phyloP scores from a whole-genome alignment of 78 protist genomes.

The Planoprotostelium fungivorum region DNA sequence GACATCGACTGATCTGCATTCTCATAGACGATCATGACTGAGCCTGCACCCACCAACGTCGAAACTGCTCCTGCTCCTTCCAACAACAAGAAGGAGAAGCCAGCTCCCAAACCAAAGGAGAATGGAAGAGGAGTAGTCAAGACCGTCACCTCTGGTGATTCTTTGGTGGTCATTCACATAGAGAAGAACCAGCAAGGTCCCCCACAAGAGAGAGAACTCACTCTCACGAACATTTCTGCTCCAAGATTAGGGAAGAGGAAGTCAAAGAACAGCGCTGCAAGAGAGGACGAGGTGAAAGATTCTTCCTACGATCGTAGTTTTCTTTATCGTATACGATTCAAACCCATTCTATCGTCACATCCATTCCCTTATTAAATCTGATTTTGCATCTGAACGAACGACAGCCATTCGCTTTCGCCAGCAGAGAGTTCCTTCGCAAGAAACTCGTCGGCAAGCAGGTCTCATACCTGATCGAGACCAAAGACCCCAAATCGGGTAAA shows the following conservation, averaged over 20 bases:
- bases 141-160: slow-evolving; percentile 55
- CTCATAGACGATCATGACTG: neutral
- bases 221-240: slow-evolving; percentile 25
- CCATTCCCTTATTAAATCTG: neutral
- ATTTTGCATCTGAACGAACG: neutral
- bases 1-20: too few species aligned
- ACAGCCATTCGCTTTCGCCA: slow-evolving; percentile 60
- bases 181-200: slow-evolving; percentile 12
- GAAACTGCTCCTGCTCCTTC: neutral
- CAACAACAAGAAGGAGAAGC: neutral
- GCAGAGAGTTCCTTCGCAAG: slow-evolving; percentile 41
- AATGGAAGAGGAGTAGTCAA: slow-evolving; percentile 37
- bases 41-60: neutral
- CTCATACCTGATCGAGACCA: slow-evolving; percentile 23
- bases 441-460: slow-evolving; percentile 48
- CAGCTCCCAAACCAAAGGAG: slow-evolving; percentile 17
- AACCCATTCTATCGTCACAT: neutral
- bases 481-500: neutral
- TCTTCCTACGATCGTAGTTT: neutral
- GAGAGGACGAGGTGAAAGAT: slow-evolving; percentile 19
- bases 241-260: slow-evolving; percentile 49
- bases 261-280: slow-evolving; percentile 17
- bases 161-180: slow-evolving; percentile 27
- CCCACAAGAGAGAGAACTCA: slow-evolving; percentile 6
- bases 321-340: neutral